phyloP scores from a whole-genome alignment of 495 filamentous ascomycete species.

The Aspergillus sclerotioniger region DNA sequence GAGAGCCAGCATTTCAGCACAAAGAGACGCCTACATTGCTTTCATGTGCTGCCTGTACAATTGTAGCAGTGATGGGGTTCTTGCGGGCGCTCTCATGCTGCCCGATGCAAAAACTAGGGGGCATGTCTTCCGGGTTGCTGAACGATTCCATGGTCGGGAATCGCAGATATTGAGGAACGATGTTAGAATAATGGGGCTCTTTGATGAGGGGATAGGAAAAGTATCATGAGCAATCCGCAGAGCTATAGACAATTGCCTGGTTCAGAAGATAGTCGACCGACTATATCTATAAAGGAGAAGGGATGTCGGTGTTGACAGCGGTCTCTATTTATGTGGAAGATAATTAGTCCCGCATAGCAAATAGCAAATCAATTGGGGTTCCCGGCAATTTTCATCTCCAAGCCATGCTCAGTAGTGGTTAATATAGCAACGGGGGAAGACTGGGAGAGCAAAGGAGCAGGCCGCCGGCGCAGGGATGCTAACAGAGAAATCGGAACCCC shows the following conservation, averaged over 20 bases:
- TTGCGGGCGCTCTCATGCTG: constrained; percentile 74
- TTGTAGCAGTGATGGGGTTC: constrained; percentile 57
- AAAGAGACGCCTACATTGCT: constrained; percentile 39
- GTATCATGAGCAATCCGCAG: no score
- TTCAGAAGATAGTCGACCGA: neutral
- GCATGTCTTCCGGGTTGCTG: constrained; percentile 51
- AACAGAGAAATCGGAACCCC: neutral
- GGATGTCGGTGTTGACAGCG: neutral
- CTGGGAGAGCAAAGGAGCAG: neutral
- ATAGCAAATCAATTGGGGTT: constrained; percentile 14
- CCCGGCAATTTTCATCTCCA: neutral
- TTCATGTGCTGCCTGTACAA: constrained; percentile 67
- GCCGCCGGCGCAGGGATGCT: neutral
- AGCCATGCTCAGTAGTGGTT: neutral
- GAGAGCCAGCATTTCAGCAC: neutral
- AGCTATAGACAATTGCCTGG: no score
- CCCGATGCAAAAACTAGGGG: constrained; percentile 72
- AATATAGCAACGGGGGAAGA: neutral
- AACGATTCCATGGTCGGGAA: constrained; percentile 41
- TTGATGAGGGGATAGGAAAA: constrained; percentile 3
- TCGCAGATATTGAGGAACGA: constrained; percentile 2
- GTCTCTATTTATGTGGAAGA: constrained; percentile 11
- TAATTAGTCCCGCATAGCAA: constrained; percentile 11
- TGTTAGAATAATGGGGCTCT: neutral
- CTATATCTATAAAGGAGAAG: neutral